These are phyloP conservation scores for Monosporascus sp. DNA, from an alignment of 2,329 filamentous ascomycete species.

Conservation along the genomic window DNA sequence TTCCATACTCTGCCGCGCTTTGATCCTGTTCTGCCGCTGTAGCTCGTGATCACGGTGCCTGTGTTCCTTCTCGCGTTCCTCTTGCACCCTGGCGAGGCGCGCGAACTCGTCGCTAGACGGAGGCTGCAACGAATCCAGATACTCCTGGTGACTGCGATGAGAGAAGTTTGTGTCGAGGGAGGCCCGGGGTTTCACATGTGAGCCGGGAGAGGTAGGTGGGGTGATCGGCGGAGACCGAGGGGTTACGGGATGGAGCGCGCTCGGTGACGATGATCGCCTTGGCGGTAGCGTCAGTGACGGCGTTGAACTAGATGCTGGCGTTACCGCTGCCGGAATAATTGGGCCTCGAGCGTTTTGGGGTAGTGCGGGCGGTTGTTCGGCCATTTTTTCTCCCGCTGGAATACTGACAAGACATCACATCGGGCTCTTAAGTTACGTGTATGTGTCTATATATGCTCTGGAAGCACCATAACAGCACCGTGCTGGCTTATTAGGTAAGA, in stretches of 20 bases:
- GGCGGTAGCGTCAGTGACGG: conserved; percentile 3
- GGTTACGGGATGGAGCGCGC: background rate
- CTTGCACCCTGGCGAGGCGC: conserved; percentile 44
- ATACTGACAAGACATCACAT: too few species aligned
- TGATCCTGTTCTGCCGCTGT: conserved; percentile 13
- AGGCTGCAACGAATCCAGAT: conserved; percentile 45
- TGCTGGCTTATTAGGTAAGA: too few species aligned
- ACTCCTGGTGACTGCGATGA: conserved; percentile 32
- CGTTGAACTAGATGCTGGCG: background rate
- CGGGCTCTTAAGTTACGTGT: too few species aligned
- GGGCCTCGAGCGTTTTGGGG: too few species aligned
- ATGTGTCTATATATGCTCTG: too few species aligned
- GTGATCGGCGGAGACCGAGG: conserved; percentile 13
- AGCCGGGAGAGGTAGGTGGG: conserved; percentile 15
- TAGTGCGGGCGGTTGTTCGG: too few species aligned
- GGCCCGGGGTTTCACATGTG: conserved; percentile 10
- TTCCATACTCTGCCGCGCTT: conserved; percentile 18
- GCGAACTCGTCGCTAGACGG: conserved; percentile 42
- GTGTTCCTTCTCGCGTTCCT: conserved; percentile 38
- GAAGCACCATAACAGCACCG: too few species aligned
- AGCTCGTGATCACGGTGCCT: conserved; percentile 35
- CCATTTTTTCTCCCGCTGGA: too few species aligned
- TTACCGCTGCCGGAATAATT: too few species aligned
- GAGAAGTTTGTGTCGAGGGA: conserved; percentile 18
- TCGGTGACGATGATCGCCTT: conserved; percentile 3